These are phyloP conservation scores for Eragrostis tef DNA, from an alignment of 202 grass and related monocot species.

Conservation along the genomic window DNA sequence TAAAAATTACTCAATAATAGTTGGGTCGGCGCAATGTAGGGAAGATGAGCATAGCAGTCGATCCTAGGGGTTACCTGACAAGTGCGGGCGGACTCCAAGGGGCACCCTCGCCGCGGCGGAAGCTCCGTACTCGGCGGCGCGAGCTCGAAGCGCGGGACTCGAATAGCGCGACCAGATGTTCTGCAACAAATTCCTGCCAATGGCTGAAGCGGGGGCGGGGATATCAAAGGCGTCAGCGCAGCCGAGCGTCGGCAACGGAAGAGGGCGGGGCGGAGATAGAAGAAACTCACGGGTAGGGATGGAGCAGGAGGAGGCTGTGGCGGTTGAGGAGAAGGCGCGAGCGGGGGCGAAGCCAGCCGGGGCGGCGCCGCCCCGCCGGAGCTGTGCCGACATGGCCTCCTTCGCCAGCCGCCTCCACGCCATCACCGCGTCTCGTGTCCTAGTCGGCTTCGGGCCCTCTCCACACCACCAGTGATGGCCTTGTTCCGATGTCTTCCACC, in stretches of 20 bases:
- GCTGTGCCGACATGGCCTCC: slow-evolving; percentile 5
- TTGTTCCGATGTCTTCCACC: too few species aligned
- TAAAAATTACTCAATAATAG: background rate
- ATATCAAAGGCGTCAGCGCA: background rate
- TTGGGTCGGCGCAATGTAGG: background rate
- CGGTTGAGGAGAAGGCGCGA: background rate
- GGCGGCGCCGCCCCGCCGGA: background rate
- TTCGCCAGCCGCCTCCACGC: slow-evolving; percentile 43
- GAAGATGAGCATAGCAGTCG: background rate
- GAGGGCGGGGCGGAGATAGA: background rate
- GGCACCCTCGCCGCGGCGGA: slow-evolving; percentile 10
- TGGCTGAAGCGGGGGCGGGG: background rate
- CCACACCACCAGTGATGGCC: background rate
- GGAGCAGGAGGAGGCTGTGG: background rate
- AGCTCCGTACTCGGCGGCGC: slow-evolving; percentile 18
- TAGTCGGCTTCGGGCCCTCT: background rate
- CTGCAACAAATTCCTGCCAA: background rate
- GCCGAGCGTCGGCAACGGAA: background rate
- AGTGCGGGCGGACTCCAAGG: slow-evolving; percentile 13
- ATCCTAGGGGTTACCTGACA: slow-evolving; percentile 36
- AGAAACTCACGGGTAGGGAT: slow-evolving; percentile 15
- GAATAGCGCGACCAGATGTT: slow-evolving; percentile 8
- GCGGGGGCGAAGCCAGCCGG: background rate
- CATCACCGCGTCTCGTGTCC: slow-evolving; percentile 34
- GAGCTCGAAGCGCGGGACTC: slow-evolving; percentile 23